Percentiles rank a stretch among this genome's conserved stretches.
These are phyloP conservation scores for Lasiodiplodia theobromae DNA, from an alignment of 2,329 filamentous ascomycete genomes.

Conservation along the genomic window DNA sequence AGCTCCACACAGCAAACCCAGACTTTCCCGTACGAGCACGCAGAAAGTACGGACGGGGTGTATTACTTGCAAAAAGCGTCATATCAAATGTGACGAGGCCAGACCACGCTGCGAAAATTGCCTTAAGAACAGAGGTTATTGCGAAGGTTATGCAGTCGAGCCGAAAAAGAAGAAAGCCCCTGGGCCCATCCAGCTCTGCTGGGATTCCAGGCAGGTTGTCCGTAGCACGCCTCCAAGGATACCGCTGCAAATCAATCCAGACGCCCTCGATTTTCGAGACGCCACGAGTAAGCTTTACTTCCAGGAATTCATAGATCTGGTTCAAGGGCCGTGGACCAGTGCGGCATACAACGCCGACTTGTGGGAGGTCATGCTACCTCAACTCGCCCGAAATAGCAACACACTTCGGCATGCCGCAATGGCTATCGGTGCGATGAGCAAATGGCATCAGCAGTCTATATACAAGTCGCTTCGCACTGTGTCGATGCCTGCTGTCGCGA, in stretches of 20 bases:
- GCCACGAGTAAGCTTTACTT: constrained; percentile 7
- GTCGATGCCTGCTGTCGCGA: neutral
- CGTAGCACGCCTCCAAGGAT: neutral
- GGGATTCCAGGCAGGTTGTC: constrained; percentile 7
- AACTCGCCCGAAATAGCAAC: constrained; percentile 2
- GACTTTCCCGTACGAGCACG: constrained; percentile 5
- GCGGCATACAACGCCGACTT: neutral
- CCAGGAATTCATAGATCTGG: constrained; percentile 5
- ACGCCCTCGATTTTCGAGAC: constrained; percentile 2
- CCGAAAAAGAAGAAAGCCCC: neutral
- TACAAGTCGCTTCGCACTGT: neutral
- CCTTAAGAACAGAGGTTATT: neutral
- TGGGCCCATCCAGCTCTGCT: neutral
- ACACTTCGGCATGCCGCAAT: constrained; percentile 8
- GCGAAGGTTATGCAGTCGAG: constrained; percentile 4
- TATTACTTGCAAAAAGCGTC: constrained; percentile 15
- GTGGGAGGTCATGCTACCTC: neutral
- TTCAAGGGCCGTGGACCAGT: constrained; percentile 1
- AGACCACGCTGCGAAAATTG: constrained; percentile 36
- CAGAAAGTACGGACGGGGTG: constrained; percentile 9
- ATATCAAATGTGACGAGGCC: constrained; percentile 35
- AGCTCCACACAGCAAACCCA: neutral
- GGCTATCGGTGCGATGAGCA: constrained; percentile 6
- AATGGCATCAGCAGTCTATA: neutral
- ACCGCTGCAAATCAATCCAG: neutral